These are phyloP conservation scores for Acacia acuminata DNA, from an alignment of 306 rosid species.

Conservation along the genomic window DNA sequence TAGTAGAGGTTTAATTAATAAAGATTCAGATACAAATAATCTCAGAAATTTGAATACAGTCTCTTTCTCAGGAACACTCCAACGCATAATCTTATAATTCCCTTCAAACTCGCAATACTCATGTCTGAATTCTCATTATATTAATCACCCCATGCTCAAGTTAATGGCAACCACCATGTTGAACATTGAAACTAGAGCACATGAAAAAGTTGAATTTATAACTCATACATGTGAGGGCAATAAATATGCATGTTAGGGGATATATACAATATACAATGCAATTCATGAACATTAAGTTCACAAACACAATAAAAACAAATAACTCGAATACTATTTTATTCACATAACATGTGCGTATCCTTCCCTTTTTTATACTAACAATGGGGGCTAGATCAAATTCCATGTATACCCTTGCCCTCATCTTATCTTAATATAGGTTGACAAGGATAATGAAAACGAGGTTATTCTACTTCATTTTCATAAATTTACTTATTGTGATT, in stretches of 20 bases:
- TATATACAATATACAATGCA: too few relatives aligned
- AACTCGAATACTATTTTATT: too few relatives aligned
- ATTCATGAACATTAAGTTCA: too few relatives aligned
- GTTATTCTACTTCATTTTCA: background rate
- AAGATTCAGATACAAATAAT: background rate
- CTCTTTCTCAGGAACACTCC: background rate
- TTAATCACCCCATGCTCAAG: background rate
- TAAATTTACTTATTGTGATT: background rate
- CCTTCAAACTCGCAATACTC: background rate
- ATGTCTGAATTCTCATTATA: background rate
- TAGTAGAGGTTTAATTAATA: background rate
- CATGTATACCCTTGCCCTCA: background rate
- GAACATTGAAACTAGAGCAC: background rate
- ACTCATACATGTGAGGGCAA: background rate
- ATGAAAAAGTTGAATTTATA: background rate
- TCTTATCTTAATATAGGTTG: background rate
- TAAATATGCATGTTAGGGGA: background rate
- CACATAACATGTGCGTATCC: too few relatives aligned
- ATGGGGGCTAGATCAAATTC: background rate
- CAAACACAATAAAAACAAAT: too few relatives aligned
- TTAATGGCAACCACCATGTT: background rate
- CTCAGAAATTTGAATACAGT: background rate
- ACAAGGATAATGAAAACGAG: background rate
- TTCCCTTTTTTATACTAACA: background rate
- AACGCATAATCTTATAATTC: background rate